Evolutionary conservation across 495 filamentous ascomycete genomes (phyloP).

Genomic region (Xylaria grammica): DNA sequence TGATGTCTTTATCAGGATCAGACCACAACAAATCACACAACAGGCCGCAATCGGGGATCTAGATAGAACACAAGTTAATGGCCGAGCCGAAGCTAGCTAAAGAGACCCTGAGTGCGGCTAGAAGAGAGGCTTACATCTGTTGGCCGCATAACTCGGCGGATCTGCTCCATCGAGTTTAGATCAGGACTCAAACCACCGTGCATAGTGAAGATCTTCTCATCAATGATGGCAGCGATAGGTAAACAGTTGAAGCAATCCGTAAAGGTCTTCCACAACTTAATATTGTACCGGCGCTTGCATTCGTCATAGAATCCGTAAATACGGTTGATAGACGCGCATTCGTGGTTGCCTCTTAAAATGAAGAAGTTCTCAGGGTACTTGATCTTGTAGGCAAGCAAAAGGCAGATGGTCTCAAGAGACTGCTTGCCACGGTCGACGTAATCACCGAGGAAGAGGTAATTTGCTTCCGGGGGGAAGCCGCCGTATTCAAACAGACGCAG

Average conservation of each 20-base stretch:
- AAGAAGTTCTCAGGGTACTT: constrained; percentile 99
- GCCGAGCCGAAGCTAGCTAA: constrained; percentile 24
- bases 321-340: constrained; percentile 99
- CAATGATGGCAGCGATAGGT: constrained; percentile 99
- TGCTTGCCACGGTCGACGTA: constrained; percentile 99
- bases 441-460: constrained; percentile 99
- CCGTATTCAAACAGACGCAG: constrained; percentile 98
- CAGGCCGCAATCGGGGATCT: constrained; percentile 98
- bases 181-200: constrained; percentile 97
- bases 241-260: constrained; percentile 99
- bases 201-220: constrained; percentile 99
- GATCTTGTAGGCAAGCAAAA: constrained; percentile 99
- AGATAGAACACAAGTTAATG: constrained; percentile 38
- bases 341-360: constrained; percentile 97
- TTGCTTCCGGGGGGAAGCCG: constrained; percentile 97
- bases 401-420: constrained; percentile 98
- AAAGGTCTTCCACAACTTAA: constrained; percentile 99
- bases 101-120: not conserved
- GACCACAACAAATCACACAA: constrained; percentile 98
- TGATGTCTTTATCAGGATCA: constrained; percentile 99
- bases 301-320: constrained; percentile 99
- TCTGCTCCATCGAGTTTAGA: constrained; percentile 99
- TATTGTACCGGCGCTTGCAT: constrained; percentile 99
- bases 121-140: constrained; percentile 78
- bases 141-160: constrained; percentile 96